phyloP scores from a whole-genome alignment of 495 filamentous ascomycete species.

The Penicillium nucicola region DNA sequence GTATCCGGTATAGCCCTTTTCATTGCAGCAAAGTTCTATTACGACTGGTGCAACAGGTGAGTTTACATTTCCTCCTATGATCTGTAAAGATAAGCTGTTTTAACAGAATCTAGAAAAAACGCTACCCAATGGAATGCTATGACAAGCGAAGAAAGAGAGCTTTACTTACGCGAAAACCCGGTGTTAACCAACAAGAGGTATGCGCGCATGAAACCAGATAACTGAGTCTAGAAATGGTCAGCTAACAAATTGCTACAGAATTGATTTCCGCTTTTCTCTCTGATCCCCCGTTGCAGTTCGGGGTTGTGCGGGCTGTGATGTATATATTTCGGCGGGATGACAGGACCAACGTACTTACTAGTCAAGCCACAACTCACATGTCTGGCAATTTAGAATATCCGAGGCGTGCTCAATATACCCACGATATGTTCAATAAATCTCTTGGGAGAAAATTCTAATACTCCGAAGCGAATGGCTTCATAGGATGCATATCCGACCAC shows the following conservation, averaged over 20 bases:
- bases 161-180: conserved; percentile 59
- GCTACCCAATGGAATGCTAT: conserved; percentile 52
- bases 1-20: conserved; percentile 55
- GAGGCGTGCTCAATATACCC: too few relatives aligned
- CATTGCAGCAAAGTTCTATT: conserved; percentile 56
- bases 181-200: conserved; percentile 67
- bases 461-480: too few relatives aligned
- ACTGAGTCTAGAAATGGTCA: not conserved
- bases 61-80: not conserved
- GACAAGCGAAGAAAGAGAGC: conserved; percentile 54
- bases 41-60: conserved; percentile 54
- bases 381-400: too few relatives aligned
- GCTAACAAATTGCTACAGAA: conserved; percentile 20
- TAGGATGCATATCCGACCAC: too few relatives aligned
- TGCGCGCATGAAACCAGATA: not conserved
- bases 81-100: not conserved
- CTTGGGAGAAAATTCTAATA: too few relatives aligned
- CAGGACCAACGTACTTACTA: too few relatives aligned
- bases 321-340: too few relatives aligned
- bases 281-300: too few relatives aligned
- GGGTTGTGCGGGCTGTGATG: too few relatives aligned
- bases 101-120: conserved; percentile 21
- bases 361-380: too few relatives aligned
- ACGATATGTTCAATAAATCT: too few relatives aligned
- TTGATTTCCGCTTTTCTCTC: conserved; percentile 45